phyloP scores from a whole-genome alignment of 768 basidiomycete species.

The Epithele typhae region DNA sequence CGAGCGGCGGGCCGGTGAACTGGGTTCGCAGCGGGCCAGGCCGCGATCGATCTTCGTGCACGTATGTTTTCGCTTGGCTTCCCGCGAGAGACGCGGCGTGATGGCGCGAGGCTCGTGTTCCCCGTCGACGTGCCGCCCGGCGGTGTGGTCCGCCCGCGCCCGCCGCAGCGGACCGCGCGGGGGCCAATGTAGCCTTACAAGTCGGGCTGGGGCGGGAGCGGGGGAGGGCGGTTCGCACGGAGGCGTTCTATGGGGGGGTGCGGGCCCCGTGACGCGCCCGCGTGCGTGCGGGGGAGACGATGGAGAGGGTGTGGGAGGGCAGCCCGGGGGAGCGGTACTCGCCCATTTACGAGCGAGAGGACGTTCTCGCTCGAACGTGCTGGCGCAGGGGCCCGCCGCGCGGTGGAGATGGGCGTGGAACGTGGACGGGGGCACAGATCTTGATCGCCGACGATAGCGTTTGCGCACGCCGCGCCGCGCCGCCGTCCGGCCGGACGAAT shows the following conservation, averaged over 20 bases:
- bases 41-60: background rate
- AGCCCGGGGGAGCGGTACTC: constrained; percentile 11
- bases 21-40: background rate
- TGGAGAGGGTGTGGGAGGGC: background rate
- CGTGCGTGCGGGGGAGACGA: too few relatives aligned
- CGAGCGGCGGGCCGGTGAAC: too few relatives aligned
- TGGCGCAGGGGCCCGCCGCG: too few relatives aligned
- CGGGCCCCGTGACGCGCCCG: too few relatives aligned
- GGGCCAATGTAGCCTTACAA: too few relatives aligned
- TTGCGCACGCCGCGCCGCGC: background rate
- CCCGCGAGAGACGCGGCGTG: background rate
- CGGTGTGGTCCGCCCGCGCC: constrained; percentile 1
- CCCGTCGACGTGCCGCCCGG: constrained; percentile 6
- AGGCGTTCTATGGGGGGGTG: too few relatives aligned
- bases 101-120: background rate
- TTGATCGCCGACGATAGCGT: constrained; percentile 16
- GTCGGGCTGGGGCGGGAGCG: too few relatives aligned
- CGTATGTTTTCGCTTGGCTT: too few relatives aligned
- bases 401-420: too few relatives aligned
- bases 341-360: constrained; percentile 16
- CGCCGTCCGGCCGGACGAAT: constrained; percentile 2
- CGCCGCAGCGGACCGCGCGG: background rate
- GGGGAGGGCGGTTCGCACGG: too few relatives aligned
- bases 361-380: too few relatives aligned
- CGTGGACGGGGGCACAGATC: too few relatives aligned